These are phyloP conservation scores for Castanea mollissima DNA, from an alignment of 306 rosid species.

Conservation along the genomic window DNA sequence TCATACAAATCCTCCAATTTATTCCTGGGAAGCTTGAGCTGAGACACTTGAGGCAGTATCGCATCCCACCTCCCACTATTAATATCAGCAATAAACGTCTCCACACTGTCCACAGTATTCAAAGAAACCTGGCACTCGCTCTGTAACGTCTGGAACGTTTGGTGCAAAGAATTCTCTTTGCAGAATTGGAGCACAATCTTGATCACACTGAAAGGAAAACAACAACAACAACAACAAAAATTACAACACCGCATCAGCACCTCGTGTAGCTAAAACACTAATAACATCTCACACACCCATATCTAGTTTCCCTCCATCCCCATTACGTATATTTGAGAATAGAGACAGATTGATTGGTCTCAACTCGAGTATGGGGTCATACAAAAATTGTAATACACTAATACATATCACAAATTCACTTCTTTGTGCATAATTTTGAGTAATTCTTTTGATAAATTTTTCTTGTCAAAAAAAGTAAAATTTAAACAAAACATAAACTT, in stretches of 20 bases:
- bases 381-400: too few species aligned
- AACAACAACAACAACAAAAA: not conserved
- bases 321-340: too few species aligned
- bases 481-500: too few species aligned
- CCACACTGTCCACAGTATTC: slow-evolving; percentile 95
- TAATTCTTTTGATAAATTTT: too few species aligned
- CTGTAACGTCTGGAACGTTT: slow-evolving; percentile 86
- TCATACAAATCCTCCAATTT: slow-evolving; percentile 96
- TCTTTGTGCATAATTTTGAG: too few species aligned
- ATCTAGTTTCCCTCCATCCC: not conserved
- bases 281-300: not conserved
- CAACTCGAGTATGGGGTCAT: too few species aligned
- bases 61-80: slow-evolving; percentile 99
- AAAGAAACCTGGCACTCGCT: slow-evolving; percentile 95
- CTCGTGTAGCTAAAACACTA: not conserved
- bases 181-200: slow-evolving; percentile 98
- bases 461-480: too few species aligned
- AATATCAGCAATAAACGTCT: slow-evolving; percentile 86
- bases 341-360: too few species aligned
- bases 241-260: not conserved
- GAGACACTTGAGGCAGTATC: slow-evolving; percentile 91
- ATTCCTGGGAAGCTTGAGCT: slow-evolving; percentile 93
- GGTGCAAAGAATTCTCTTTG: slow-evolving; percentile 92
- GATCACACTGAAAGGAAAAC: slow-evolving; percentile 62
- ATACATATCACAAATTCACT: too few species aligned